A percentile compares a stretch with the other conserved stretches of the same genome.
These are phyloP conservation scores for Didymosphaeria variabile DNA, from an alignment of 2,329 filamentous ascomycete species.

Conservation along the genomic window DNA sequence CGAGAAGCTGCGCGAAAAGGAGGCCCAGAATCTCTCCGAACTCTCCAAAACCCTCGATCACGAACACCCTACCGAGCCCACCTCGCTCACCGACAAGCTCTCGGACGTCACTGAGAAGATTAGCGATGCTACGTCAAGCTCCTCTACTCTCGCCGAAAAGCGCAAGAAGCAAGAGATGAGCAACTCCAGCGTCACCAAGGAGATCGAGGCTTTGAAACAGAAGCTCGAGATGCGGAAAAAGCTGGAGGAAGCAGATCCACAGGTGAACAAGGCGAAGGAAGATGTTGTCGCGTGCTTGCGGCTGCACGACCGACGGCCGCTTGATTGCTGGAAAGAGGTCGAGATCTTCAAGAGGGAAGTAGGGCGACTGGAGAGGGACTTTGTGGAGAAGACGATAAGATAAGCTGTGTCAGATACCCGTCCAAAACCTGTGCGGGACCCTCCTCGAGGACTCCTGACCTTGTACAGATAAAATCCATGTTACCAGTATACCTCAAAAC, in stretches of 20 bases:
- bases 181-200: constrained; percentile 62
- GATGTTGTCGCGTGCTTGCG: constrained; percentile 83
- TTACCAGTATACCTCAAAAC: constrained; percentile 18
- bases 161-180: constrained; percentile 58
- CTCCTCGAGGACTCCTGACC: constrained; percentile 5
- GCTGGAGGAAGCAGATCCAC: constrained; percentile 71
- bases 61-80: constrained; percentile 34
- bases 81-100: constrained; percentile 37
- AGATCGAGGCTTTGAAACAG: constrained; percentile 64
- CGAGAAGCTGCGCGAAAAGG: constrained; percentile 76
- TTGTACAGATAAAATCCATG: constrained; percentile 36
- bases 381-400: constrained; percentile 82
- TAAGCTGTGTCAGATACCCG: constrained; percentile 29
- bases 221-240: constrained; percentile 64
- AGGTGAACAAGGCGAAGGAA: constrained; percentile 76
- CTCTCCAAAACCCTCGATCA: constrained; percentile 71
- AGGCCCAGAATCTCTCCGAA: constrained; percentile 73
- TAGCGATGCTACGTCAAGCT: constrained; percentile 45
- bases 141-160: constrained; percentile 51
- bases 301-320: constrained; percentile 82
- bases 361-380: constrained; percentile 81
- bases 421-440: constrained; percentile 17
- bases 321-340: constrained; percentile 96
- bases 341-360: constrained; percentile 91
- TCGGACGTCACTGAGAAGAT: constrained; percentile 47